Base-by-base conservation (phyloP, 768 basidiomycete genomes). In the Kwoniella europaea region DNA sequence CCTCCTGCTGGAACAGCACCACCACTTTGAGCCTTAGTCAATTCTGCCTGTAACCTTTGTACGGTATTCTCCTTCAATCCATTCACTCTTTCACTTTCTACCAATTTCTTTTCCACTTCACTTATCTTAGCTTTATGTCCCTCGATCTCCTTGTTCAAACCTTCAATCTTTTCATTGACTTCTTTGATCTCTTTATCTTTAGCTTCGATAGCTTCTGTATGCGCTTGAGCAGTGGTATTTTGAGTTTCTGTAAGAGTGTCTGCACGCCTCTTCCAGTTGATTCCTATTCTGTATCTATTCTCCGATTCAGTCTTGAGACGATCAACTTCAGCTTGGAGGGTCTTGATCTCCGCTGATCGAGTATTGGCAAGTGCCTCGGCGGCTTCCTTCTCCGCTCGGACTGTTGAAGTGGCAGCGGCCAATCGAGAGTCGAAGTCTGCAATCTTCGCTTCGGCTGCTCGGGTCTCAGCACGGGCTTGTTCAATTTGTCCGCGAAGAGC, bases 111-210 rank as follows among this genome's bases (percentile, higher is more conserved):
- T 65, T 78, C 75, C 29, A 66, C 58, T 29, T 81, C 77, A 10
- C 15, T 54, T 27, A 80, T 24, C 63, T 77, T 75, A 18, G 22
- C 20, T 68, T 72, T 74, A 20, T 60, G 53, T 4, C 58, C 67
- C 52, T 73, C 72, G 2, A 80, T 35, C 52, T 74, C 71, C 41
- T 61, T 71, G 22, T 74, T 69, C 35, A 75, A 43, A 9, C 41
- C 62, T 15, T 63, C 66, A 15, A 73, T 63, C 59, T 65, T 60
- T 16, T 61, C 44, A 13, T 65, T 66, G 46, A 69, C 24, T 29
- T 74, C 74, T 44, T 57, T 70, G 35, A 73, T 69, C 55, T 68
- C 75, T 65, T 71, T 76, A 55, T 79, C 76, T 69, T 81, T 81
- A 7, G 59, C 64, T 20, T 64, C 68, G n/a, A 81, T 9, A 12